Evolutionary conservation across 495 filamentous ascomycete genomes (phyloP).

Genomic region (Durotheca rogersii): DNA sequence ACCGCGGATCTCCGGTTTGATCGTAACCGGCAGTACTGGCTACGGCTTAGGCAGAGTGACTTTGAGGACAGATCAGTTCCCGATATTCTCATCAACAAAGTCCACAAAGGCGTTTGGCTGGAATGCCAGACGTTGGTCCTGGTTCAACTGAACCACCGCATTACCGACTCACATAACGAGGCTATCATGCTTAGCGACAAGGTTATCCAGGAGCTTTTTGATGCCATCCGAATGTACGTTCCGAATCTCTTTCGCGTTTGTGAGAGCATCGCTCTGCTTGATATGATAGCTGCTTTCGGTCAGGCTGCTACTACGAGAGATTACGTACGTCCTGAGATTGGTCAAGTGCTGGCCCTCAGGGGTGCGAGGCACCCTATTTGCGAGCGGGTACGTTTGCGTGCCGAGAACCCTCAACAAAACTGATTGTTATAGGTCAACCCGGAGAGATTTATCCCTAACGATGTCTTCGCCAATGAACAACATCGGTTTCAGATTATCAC

Average conservation of each 20-base stretch:
- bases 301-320: conserved; percentile 74
- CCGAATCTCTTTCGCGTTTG: conserved; percentile 73
- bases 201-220: conserved; percentile 67
- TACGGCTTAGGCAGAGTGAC: conserved; percentile 65
- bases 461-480: conserved; percentile 77
- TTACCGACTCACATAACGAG: conserved; percentile 76
- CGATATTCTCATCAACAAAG: conserved; percentile 74
- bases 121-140: conserved; percentile 86
- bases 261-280: conserved; percentile 84
- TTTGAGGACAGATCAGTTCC: conserved; percentile 63
- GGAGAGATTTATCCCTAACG: conserved; percentile 77
- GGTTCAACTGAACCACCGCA: conserved; percentile 72
- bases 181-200: conserved; percentile 75
- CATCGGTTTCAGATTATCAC: conserved; percentile 90
- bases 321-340: conserved; percentile 78
- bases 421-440: conserved; percentile 30
- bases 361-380: conserved; percentile 80
- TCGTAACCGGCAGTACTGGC: conserved; percentile 72
- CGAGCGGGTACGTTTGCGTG: conserved; percentile 60
- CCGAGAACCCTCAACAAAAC: not conserved
- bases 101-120: conserved; percentile 67
- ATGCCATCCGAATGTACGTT: conserved; percentile 64
- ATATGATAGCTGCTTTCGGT: conserved; percentile 86
- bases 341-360: conserved; percentile 74
- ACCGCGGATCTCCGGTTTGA: conserved; percentile 72